Evolutionary conservation across 345 rosid genomes (phyloP).

Genomic region (Arabidopsis arenosa): DNA sequence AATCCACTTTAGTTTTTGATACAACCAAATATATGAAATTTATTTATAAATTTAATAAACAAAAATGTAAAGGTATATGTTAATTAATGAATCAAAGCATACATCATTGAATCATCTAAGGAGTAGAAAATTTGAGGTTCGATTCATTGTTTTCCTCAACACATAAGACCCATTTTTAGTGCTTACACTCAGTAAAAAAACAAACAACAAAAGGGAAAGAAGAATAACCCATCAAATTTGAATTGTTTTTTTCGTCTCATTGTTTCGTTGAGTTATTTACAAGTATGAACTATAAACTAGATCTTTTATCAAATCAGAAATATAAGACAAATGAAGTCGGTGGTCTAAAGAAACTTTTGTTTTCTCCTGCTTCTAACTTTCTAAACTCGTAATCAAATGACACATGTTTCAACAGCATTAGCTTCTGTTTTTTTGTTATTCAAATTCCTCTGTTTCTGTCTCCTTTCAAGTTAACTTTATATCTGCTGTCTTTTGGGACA

Average conservation of each 20-base stretch:
- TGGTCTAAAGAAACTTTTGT: conserved; percentile 43
- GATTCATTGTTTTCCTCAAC: conserved; percentile 37
- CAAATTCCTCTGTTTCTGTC: conserved; percentile 1
- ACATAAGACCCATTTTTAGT: conserved; percentile 31
- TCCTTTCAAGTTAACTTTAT: conserved; percentile 23
- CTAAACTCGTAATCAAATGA: not conserved
- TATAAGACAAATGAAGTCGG: conserved; percentile 37
- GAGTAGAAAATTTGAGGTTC: not conserved
- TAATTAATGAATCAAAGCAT: conserved; percentile 7
- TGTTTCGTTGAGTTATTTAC: not conserved
- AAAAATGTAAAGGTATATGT: not conserved
- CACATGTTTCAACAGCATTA: conserved; percentile 8
- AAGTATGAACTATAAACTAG: not conserved
- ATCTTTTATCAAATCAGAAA: conserved; percentile 10
- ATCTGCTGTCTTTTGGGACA: conserved; percentile 40
- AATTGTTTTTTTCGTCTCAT: not conserved
- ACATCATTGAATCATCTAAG: conserved; percentile 1
- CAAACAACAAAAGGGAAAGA: conserved; percentile 11
- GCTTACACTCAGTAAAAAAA: conserved; percentile 6
- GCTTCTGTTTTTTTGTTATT: conserved; percentile 1
- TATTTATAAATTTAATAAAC: not conserved
- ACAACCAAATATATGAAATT: not conserved
- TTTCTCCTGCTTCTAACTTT: conserved; percentile 18
- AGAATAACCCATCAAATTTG: conserved; percentile 15
- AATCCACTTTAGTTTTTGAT: not conserved